phyloP scores from a whole-genome alignment of 441 rosid species.

The Eutrema salsugineum region DNA sequence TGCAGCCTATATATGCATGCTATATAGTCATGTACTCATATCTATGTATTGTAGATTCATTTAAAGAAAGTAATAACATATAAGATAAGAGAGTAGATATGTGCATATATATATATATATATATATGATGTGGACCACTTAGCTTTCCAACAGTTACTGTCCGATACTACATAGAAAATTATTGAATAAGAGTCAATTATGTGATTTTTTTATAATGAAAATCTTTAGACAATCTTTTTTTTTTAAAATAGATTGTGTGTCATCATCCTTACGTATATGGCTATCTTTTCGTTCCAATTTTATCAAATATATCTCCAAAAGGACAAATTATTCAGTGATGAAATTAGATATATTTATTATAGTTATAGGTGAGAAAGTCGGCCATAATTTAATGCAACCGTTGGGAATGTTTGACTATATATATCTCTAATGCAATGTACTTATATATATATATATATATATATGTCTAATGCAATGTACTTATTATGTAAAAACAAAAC shows the following conservation, averaged over 20 bases:
- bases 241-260: not conserved
- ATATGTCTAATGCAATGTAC: not conserved
- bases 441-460: not conserved
- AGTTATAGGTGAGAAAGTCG: slow-evolving; percentile 4
- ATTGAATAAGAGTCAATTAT: not conserved
- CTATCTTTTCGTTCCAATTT: not conserved
- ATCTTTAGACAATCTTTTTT: not conserved
- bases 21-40: not conserved
- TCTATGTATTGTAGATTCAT: not conserved
- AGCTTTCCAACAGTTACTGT: not conserved
- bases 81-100: not conserved
- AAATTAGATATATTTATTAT: not conserved
- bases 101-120: not conserved
- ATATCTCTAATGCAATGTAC: not conserved
- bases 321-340: not conserved
- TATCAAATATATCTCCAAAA: not conserved
- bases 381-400: slow-evolving; percentile 13
- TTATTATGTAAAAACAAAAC: not conserved
- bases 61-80: not conserved
- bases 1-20: not conserved
- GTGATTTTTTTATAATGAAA: not conserved
- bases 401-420: slow-evolving; percentile 5
- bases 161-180: not conserved
- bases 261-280: not conserved
- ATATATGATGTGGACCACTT: slow-evolving; percentile 5